Percentiles rank a stretch among this genome's conserved stretches.
Conservation (phyloP, 192 early-diverging fungal genomes). For the Coemansia sp. region DNA sequence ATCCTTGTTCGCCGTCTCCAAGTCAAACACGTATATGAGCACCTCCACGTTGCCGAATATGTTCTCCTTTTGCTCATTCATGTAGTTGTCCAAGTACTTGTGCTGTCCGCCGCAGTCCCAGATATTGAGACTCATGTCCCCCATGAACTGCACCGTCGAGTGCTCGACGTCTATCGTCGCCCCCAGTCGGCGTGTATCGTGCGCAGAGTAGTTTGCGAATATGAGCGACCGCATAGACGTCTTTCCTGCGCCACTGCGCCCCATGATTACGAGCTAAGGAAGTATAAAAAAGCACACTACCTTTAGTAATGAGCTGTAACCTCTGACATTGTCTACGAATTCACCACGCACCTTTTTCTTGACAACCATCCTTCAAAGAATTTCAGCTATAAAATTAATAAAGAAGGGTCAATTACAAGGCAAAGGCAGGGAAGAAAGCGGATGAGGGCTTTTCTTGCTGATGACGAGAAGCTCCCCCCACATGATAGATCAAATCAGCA, state of each 20-base stretch:
- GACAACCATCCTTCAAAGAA: not conserved
- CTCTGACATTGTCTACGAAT: not conserved
- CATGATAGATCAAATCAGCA: too few relatives aligned
- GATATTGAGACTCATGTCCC: constrained; percentile 93
- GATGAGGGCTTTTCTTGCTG: not conserved
- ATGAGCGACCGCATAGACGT: constrained; percentile 99
- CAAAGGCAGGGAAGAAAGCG: not conserved
- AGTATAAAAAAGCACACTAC: not conserved
- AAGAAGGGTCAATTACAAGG: not conserved
- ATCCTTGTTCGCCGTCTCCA: constrained; percentile 87
- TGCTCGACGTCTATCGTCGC: constrained; percentile 99
- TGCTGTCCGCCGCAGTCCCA: constrained; percentile 96
- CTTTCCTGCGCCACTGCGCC: constrained; percentile 94
- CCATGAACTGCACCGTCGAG: constrained; percentile 91
- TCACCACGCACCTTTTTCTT: constrained; percentile 15
- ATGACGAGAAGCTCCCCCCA: too few relatives aligned
- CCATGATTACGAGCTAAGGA: constrained; percentile 92
- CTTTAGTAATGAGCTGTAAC: not conserved
- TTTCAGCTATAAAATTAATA: not conserved
- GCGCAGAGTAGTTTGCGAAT: constrained; percentile 95
- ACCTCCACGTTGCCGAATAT: constrained; percentile 99
- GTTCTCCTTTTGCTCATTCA: constrained; percentile 86
- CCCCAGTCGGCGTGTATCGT: constrained; percentile 91
- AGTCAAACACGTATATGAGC: constrained; percentile 98
- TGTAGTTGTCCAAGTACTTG: constrained; percentile 98